Conservation (phyloP, 2,329 filamentous ascomycete species). For the Colletotrichum viniferum region DNA sequence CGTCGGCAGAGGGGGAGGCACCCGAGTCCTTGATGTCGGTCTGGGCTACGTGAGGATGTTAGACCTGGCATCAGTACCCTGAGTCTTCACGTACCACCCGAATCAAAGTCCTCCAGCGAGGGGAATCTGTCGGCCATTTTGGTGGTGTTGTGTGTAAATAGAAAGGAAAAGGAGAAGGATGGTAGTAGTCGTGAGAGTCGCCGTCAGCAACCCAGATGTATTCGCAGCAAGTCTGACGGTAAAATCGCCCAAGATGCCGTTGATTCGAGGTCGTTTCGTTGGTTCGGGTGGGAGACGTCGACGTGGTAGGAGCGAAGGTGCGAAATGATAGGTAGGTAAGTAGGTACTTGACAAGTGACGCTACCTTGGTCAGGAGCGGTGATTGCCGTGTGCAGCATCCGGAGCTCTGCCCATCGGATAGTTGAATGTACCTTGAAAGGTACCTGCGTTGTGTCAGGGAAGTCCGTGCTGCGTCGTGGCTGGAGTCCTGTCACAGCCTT, state of each 20-base stretch:
- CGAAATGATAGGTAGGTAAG: neutral
- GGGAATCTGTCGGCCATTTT: constrained; percentile 81
- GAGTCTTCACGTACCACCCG: constrained; percentile 50
- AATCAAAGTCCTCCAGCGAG: constrained; percentile 79
- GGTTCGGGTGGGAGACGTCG: neutral
- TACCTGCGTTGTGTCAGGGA: neutral
- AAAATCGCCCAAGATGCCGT: neutral
- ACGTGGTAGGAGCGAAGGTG: neutral
- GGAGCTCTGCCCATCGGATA: constrained; percentile 10
- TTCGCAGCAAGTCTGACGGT: neutral
- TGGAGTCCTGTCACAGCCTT: neutral
- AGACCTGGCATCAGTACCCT: constrained; percentile 2
- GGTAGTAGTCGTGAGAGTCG: constrained; percentile 64
- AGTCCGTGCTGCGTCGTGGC: neutral
- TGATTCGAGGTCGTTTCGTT: neutral
- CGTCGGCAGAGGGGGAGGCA: constrained; percentile 68
- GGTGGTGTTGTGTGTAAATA: constrained; percentile 15
- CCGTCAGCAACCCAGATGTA: neutral
- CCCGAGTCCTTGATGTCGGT: constrained; percentile 65
- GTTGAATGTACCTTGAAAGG: neutral
- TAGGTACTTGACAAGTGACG: neutral
- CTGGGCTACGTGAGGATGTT: constrained; percentile 58
- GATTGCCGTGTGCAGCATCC: constrained; percentile 10
- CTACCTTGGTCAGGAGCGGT: constrained; percentile 11
- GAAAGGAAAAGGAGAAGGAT: constrained; percentile 46